Percentiles rank a stretch among this genome's conserved stretches.
Conservation (phyloP, 192 early-diverging fungal genomes). For the Lobulomyces angularis region DNA sequence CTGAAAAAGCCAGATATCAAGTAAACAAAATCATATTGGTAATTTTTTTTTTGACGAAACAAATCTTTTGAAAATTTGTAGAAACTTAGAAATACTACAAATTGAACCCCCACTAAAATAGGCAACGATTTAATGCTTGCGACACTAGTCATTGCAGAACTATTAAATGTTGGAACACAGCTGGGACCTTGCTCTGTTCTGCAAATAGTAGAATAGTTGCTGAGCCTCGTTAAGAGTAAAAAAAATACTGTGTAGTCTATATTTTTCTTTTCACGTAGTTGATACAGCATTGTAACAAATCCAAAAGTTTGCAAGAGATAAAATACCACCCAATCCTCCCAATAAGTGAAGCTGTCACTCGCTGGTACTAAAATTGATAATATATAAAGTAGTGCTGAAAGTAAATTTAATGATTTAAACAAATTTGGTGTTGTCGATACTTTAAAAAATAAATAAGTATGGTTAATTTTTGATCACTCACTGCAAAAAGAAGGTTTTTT, state of each 20-base stretch:
- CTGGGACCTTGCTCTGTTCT: constrained; percentile 74
- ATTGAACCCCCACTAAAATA: too few relatives aligned
- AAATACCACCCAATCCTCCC: constrained; percentile 64
- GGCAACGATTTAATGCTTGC: too few relatives aligned
- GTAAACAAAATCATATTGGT: too few relatives aligned
- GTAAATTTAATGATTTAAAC: too few relatives aligned
- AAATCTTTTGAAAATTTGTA: too few relatives aligned
- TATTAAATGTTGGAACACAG: constrained; percentile 74
- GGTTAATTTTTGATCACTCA: too few relatives aligned
- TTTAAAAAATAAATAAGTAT: too few relatives aligned
- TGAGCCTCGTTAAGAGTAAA: constrained; percentile 40
- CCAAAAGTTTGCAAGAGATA: constrained; percentile 59
- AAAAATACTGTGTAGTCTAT: constrained; percentile 22
- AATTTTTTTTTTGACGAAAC: too few relatives aligned
- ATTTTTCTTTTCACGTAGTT: neutral
- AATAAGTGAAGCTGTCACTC: constrained; percentile 84
- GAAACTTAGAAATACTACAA: too few relatives aligned
- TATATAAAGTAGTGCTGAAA: constrained; percentile 20
- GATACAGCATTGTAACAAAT: constrained; percentile 20
- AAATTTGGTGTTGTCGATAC: too few relatives aligned
- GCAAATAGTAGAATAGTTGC: constrained; percentile 60
- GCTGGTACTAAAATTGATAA: constrained; percentile 54
- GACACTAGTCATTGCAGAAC: constrained; percentile 34
- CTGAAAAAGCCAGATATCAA: too few relatives aligned
- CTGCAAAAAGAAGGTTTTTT: too few relatives aligned